phyloP scores from a whole-genome alignment of 2,329 filamentous ascomycete genomes.

The Amauroascus verrucosus region DNA sequence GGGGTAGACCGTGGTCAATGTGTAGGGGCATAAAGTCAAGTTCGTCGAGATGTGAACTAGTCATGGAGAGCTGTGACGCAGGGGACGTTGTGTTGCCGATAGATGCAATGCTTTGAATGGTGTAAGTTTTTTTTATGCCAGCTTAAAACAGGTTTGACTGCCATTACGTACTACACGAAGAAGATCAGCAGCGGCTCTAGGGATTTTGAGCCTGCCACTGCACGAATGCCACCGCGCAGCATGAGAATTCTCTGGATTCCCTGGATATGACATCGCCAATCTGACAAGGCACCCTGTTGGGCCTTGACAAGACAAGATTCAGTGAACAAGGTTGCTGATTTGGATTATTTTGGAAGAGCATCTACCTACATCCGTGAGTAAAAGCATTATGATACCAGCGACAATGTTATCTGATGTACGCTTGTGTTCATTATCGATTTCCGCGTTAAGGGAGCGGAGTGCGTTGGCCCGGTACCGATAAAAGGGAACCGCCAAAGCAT shows the following conservation, averaged over 20 bases:
- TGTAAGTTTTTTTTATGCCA: constrained; percentile 9
- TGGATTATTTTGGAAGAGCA: background rate
- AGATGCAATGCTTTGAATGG: constrained; percentile 22
- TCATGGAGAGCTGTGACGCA: constrained; percentile 24
- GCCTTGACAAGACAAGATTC: constrained; percentile 18
- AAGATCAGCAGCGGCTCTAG: constrained; percentile 22
- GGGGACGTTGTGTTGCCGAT: constrained; percentile 32
- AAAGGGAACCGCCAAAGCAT: constrained; percentile 21
- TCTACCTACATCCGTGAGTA: constrained; percentile 27
- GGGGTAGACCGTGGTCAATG: constrained; percentile 10
- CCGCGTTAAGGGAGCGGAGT: constrained; percentile 25
- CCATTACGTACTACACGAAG: constrained; percentile 22
- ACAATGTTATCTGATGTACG: constrained; percentile 22
- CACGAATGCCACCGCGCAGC: constrained; percentile 27
- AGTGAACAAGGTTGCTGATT: background rate
- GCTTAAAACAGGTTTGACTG: background rate
- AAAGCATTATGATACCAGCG: constrained; percentile 26
- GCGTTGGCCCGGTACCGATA: constrained; percentile 25
- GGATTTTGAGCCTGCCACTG: constrained; percentile 16
- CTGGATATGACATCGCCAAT: constrained; percentile 31
- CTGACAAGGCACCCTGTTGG: constrained; percentile 23
- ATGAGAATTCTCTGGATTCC: constrained; percentile 26
- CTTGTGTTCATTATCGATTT: constrained; percentile 19
- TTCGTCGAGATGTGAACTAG: constrained; percentile 20
- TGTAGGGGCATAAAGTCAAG: constrained; percentile 21